phyloP scores from a whole-genome alignment of 495 filamentous ascomycete species.

The Penicillium taxi region DNA sequence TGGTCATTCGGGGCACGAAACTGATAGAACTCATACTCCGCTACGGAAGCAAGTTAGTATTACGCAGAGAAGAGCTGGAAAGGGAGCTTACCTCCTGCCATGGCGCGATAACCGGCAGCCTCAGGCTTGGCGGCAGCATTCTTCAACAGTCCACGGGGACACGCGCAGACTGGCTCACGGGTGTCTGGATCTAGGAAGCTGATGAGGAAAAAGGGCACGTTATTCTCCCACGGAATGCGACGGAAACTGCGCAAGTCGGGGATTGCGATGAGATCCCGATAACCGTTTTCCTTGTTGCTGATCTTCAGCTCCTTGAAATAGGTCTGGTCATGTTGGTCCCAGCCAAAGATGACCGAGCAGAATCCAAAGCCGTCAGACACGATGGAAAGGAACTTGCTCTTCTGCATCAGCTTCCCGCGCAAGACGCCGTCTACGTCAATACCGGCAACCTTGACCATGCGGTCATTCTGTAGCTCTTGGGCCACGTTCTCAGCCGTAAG shows the following conservation, averaged over 20 bases:
- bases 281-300: constrained; percentile 90
- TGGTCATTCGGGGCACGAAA: constrained; percentile 59
- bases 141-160: constrained; percentile 70
- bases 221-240: constrained; percentile 89
- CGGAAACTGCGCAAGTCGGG: constrained; percentile 76
- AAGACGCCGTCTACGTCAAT: constrained; percentile 86
- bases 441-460: constrained; percentile 83
- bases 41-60: constrained; percentile 38
- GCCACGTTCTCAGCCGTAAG: constrained; percentile 54
- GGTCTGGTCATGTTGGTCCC: constrained; percentile 95
- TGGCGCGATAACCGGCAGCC: constrained; percentile 61
- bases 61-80: not conserved
- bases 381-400: constrained; percentile 90
- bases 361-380: constrained; percentile 84
- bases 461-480: constrained; percentile 62
- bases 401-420: constrained; percentile 90
- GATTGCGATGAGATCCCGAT: constrained; percentile 78
- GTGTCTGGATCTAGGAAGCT: constrained; percentile 62
- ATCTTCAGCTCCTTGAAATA: constrained; percentile 79
- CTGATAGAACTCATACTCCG: constrained; percentile 97
- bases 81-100: constrained; percentile 73
- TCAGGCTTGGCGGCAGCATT: constrained; percentile 57
- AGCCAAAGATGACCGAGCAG: constrained; percentile 93
- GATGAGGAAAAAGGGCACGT: constrained; percentile 88
- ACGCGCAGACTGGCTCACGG: constrained; percentile 62